Evolutionary conservation across 2,329 filamentous ascomycete species (phyloP).

Genomic region (Curvularia lunata): DNA sequence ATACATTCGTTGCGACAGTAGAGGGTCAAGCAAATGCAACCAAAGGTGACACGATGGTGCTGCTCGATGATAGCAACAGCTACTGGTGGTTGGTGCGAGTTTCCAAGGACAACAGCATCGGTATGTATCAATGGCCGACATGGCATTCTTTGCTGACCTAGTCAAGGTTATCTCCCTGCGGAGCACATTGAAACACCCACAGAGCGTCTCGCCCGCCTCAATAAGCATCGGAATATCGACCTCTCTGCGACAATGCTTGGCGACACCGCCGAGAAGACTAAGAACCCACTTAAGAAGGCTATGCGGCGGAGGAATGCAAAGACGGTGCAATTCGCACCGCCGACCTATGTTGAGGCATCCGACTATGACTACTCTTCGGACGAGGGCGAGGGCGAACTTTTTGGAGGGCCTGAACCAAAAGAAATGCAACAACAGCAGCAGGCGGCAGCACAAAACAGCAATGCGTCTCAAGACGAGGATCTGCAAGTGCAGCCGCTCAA

Average conservation of each 20-base stretch:
- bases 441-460: slow-evolving; percentile 34
- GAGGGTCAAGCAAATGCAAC: slow-evolving; percentile 98
- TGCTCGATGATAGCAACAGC: slow-evolving; percentile 97
- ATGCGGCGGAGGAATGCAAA: slow-evolving; percentile 84
- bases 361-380: slow-evolving; percentile 85
- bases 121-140: slow-evolving; percentile 50
- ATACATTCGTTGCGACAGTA: slow-evolving; percentile 96
- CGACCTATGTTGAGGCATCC: slow-evolving; percentile 86
- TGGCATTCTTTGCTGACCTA: slow-evolving; percentile 2
- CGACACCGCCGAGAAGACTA: slow-evolving; percentile 78
- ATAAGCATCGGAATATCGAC: slow-evolving; percentile 98
- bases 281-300: slow-evolving; percentile 81
- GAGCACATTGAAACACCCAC: slow-evolving; percentile 99
- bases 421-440: slow-evolving; percentile 36
- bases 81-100: slow-evolving; percentile 99
- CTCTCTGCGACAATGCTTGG: slow-evolving; percentile 74
- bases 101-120: slow-evolving; percentile 96
- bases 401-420: slow-evolving; percentile 46
- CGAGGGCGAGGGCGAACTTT: slow-evolving; percentile 64
- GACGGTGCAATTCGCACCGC: slow-evolving; percentile 82
- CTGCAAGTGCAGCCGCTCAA: slow-evolving; percentile 49
- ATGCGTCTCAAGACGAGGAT: slow-evolving; percentile 52
- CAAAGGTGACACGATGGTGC: slow-evolving; percentile 98
- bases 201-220: slow-evolving; percentile 87
- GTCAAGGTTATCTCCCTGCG: slow-evolving; percentile 90